Base-by-base conservation (phyloP, 352 stramenopile species). In the Pseudoperonospora humuli region DNA sequence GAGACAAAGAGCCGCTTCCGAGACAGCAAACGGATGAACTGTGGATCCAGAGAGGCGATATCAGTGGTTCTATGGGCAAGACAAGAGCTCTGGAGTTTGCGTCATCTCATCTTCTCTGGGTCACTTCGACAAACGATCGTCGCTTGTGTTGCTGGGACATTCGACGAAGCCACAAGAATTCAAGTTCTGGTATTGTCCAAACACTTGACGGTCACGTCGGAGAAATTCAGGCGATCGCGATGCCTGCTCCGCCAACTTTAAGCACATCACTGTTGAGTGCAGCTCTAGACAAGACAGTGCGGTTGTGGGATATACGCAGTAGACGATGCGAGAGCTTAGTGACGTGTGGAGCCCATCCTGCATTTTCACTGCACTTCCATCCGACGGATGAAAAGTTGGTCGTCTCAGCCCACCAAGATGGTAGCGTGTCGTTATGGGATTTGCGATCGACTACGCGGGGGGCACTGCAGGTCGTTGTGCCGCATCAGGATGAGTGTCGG, bases 281-380 rank as follows among this genome's bases (percentile, higher is more conserved):
- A 14, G 60, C 75, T 7, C 59, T 82, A 31, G 75, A 89, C 44
- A 67, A 64, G 19, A 84, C 70, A 0, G 50, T 88, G 4, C 57
- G 79, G 0, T 50, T 88, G n/a, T 89, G 76, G 79, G 79, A 92
- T 46, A 27, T 66, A 2, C 77, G 76, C 3, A 69, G 54, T 13
- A 51, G 56, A 3, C 51, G 70, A 17, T 86, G 76, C 29, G 62
- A 75, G 26, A 67, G 62, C 3, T 50, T 89, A 14, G 36, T 88
- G 11, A 54, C 70, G 7, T 61, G 45, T 19, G 50, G 51, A 9
- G 8, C 45, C 0, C 61, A 74, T 0, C 25, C 67, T 27, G 61
- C 56, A 1, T 82, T 77, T 29, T 48, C 67, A 0, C 39, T 92
- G 5, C 43, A 60, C 9, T 80, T 77, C 25, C 64, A 81, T 15